A percentile compares a stretch with the other conserved stretches of the same genome.
Conservation (phyloP, 352 stramenopile species). For the Pythium periplocum region DNA sequence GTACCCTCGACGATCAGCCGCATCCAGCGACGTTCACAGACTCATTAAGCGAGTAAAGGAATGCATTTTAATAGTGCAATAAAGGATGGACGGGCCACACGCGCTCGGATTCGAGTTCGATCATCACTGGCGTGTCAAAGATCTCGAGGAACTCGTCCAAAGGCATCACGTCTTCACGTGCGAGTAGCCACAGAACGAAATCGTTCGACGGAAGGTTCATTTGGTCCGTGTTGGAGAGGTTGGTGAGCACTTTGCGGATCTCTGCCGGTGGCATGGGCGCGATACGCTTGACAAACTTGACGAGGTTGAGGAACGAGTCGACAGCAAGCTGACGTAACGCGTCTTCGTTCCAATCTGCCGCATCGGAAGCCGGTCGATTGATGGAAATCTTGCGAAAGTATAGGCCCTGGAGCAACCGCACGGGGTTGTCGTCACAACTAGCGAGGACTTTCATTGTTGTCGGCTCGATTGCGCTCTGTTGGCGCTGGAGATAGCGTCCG, state of each 20-base stretch:
- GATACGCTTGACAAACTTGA: constrained; percentile 63
- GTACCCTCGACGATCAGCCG: constrained; percentile 33
- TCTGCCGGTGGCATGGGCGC: constrained; percentile 39
- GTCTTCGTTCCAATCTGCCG: constrained; percentile 40
- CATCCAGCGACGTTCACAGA: constrained; percentile 35
- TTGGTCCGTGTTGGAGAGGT: constrained; percentile 59
- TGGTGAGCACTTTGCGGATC: constrained; percentile 53
- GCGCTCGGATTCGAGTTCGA: constrained; percentile 67
- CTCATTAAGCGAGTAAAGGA: constrained; percentile 38
- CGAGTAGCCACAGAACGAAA: constrained; percentile 45
- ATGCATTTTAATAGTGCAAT: constrained; percentile 40
- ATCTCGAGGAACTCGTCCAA: constrained; percentile 48
- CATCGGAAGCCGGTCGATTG: constrained; percentile 14
- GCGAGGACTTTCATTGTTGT: constrained; percentile 45
- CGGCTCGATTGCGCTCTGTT: constrained; percentile 32
- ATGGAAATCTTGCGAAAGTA: constrained; percentile 64
- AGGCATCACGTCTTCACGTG: constrained; percentile 56
- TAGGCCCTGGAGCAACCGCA: constrained; percentile 46
- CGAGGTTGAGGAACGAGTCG: constrained; percentile 45
- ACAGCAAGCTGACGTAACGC: constrained; percentile 31
- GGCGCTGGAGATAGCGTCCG: constrained; percentile 26
- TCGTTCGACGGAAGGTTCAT: constrained; percentile 51
- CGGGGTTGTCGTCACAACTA: constrained; percentile 50
- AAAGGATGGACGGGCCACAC: constrained; percentile 69
- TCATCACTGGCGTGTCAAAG: constrained; percentile 30